Percentiles rank a stretch among this genome's conserved stretches.
phyloP scores from a whole-genome alignment of 2,329 filamentous ascomycete genomes.

The Fusarium papillatum region DNA sequence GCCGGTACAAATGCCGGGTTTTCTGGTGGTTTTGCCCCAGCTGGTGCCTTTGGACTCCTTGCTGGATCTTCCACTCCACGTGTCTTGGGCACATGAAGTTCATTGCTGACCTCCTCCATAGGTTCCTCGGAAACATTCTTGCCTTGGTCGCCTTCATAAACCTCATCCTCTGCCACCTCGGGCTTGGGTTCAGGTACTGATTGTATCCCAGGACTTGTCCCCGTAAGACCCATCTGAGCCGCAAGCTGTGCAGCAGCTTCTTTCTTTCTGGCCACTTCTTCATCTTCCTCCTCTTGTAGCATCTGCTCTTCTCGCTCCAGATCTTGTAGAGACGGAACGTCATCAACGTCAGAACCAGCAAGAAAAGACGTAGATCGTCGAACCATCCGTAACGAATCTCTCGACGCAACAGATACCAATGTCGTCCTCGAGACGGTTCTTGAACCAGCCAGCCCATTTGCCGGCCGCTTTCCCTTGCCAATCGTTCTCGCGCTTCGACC shows the following conservation, averaged over 20 bases:
- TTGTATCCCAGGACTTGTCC: slow-evolving; percentile 24
- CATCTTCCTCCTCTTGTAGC: slow-evolving; percentile 65
- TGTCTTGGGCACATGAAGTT: slow-evolving; percentile 1
- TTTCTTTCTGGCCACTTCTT: slow-evolving; percentile 65
- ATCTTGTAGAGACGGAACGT: slow-evolving; percentile 63
- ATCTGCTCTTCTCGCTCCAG: slow-evolving; percentile 66
- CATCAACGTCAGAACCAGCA: slow-evolving; percentile 52
- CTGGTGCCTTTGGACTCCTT: slow-evolving; percentile 23
- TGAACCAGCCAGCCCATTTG: slow-evolving; percentile 51
- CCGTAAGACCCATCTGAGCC: slow-evolving; percentile 60
- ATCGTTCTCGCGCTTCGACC: slow-evolving; percentile 67
- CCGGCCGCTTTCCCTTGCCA: slow-evolving; percentile 70
- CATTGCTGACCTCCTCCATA: slow-evolving; percentile 16
- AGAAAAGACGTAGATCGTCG: slow-evolving; percentile 47
- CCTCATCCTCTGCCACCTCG: slow-evolving; percentile 50
- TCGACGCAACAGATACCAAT: slow-evolving; percentile 58
- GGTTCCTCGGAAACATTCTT: slow-evolving; percentile 26
- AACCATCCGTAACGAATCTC: slow-evolving; percentile 45
- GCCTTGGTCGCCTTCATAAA: slow-evolving; percentile 31
- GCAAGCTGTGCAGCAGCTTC: slow-evolving; percentile 66
- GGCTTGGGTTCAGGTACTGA: slow-evolving; percentile 39
- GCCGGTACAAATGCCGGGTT: slow-evolving; percentile 67
- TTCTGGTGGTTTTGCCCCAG: slow-evolving; percentile 21
- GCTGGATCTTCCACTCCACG: slow-evolving; percentile 43
- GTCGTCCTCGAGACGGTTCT: slow-evolving; percentile 72